These are phyloP conservation scores for Cylindrotheca fusiformis DNA, from an alignment of 108 stramenopile genomes.

Conservation along the genomic window DNA sequence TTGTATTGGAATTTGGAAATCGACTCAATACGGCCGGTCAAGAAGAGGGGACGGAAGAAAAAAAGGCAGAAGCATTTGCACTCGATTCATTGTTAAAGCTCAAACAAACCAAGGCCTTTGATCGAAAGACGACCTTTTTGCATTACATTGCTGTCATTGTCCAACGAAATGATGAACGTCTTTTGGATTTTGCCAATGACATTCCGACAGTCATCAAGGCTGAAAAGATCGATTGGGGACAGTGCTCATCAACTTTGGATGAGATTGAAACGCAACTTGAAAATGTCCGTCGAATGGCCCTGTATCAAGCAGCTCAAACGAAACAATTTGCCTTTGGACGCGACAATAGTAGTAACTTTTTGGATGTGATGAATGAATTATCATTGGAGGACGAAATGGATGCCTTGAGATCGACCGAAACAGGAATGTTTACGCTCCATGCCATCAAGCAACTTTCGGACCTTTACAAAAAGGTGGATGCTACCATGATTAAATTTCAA, in stretches of 20 bases:
- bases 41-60: constrained; percentile 42
- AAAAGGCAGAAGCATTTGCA: constrained; percentile 87
- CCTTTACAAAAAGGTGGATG: constrained; percentile 65
- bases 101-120: constrained; percentile 93
- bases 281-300: constrained; percentile 55
- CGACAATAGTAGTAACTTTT: neutral
- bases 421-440: constrained; percentile 66
- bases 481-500: constrained; percentile 51
- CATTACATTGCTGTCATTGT: constrained; percentile 91
- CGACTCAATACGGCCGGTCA: constrained; percentile 84
- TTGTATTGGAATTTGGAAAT: constrained; percentile 92
- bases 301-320: constrained; percentile 39
- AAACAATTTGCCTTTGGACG: constrained; percentile 1
- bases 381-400: constrained; percentile 26
- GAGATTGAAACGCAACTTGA: constrained; percentile 72
- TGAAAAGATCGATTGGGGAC: constrained; percentile 74
- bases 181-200: constrained; percentile 72
- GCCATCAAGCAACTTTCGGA: constrained; percentile 68
- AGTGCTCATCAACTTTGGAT: constrained; percentile 56
- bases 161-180: constrained; percentile 73
- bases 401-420: constrained; percentile 33
- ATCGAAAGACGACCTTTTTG: constrained; percentile 95
- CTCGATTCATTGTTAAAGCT: constrained; percentile 93
- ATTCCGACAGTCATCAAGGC: constrained; percentile 66
- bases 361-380: constrained; percentile 25